Percentiles rank a stretch among this genome's conserved stretches.
These are phyloP conservation scores for Teunomyces aglyptinius DNA, from an alignment of 805 yeast species.

Conservation along the genomic window DNA sequence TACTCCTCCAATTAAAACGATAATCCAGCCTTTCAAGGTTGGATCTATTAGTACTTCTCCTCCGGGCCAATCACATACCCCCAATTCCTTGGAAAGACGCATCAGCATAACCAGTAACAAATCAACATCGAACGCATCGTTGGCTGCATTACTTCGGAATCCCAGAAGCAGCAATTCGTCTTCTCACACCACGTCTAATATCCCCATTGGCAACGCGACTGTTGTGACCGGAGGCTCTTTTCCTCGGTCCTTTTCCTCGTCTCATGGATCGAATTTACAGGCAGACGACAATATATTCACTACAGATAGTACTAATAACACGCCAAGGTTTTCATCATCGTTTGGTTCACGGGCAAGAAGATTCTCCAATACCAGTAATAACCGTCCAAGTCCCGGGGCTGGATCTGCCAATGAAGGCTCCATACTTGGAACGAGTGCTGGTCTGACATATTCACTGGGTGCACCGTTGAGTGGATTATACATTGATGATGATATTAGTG, in stretches of 20 bases:
- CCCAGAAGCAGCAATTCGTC: conserved; percentile 47
- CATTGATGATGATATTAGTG: conserved; percentile 60
- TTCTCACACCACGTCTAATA: conserved; percentile 27
- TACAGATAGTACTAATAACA: conserved; percentile 26
- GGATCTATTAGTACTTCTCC: conserved; percentile 54
- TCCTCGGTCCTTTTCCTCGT: conserved; percentile 39
- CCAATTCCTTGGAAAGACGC: conserved; percentile 35
- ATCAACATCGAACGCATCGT: conserved; percentile 51
- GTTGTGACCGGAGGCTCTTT: conserved; percentile 15
- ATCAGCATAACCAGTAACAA: conserved; percentile 45
- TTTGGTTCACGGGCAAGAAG: conserved; percentile 68
- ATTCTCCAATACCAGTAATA: conserved; percentile 33
- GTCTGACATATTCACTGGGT: conserved; percentile 31
- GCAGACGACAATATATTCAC: conserved; percentile 25
- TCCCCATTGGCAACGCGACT: conserved; percentile 18
- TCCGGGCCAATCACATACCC: conserved; percentile 26
- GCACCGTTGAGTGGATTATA: conserved; percentile 44
- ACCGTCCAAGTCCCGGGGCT: conserved; percentile 21
- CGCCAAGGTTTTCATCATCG: conserved; percentile 69
- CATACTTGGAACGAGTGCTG: conserved; percentile 33
- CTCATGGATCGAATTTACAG: conserved; percentile 36
- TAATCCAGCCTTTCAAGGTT: conserved; percentile 60
- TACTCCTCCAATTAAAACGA: conserved; percentile 23
- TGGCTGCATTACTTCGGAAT: conserved; percentile 51
- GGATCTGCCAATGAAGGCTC: conserved; percentile 16